phyloP scores from a whole-genome alignment of 768 basidiomycete species.

The Amanita rubescens region DNA sequence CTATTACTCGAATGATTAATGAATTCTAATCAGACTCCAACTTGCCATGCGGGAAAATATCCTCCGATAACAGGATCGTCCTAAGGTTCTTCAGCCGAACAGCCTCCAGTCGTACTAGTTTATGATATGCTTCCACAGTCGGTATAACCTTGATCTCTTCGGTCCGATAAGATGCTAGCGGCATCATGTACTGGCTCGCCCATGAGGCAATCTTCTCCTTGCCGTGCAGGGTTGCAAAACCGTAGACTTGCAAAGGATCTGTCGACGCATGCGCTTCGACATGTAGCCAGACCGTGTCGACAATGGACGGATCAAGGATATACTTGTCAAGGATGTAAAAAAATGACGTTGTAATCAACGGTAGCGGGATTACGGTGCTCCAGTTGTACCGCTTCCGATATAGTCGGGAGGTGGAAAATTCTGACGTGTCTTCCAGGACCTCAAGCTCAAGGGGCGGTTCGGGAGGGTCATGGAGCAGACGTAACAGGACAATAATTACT shows the following conservation, averaged over 20 bases:
- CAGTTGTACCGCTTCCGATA: constrained; percentile 30
- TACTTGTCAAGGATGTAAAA: constrained; percentile 64
- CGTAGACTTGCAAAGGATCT: constrained; percentile 55
- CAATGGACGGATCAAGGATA: constrained; percentile 38
- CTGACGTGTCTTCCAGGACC: constrained; percentile 13
- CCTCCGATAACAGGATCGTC: constrained; percentile 45
- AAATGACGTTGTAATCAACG: constrained; percentile 47
- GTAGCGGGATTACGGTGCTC: constrained; percentile 52
- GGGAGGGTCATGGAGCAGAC: constrained; percentile 50
- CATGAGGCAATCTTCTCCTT: constrained; percentile 43
- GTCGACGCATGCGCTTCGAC: constrained; percentile 43
- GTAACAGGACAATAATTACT: constrained; percentile 42
- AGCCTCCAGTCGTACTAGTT: constrained; percentile 51
- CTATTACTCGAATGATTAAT: background rate
- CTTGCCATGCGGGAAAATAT: constrained; percentile 63
- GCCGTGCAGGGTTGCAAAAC: constrained; percentile 38
- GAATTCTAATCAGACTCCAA: background rate
- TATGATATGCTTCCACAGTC: constrained; percentile 55
- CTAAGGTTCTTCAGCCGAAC: constrained; percentile 47
- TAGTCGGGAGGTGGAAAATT: constrained; percentile 22
- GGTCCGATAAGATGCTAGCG: constrained; percentile 46
- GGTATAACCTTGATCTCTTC: constrained; percentile 48
- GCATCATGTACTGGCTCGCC: constrained; percentile 54
- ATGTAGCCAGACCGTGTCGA: constrained; percentile 40
- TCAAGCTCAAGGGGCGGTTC: constrained; percentile 32